These are phyloP conservation scores for Polyporus tsugae DNA, from an alignment of 1,284 basidiomycete genomes.

Conservation along the genomic window DNA sequence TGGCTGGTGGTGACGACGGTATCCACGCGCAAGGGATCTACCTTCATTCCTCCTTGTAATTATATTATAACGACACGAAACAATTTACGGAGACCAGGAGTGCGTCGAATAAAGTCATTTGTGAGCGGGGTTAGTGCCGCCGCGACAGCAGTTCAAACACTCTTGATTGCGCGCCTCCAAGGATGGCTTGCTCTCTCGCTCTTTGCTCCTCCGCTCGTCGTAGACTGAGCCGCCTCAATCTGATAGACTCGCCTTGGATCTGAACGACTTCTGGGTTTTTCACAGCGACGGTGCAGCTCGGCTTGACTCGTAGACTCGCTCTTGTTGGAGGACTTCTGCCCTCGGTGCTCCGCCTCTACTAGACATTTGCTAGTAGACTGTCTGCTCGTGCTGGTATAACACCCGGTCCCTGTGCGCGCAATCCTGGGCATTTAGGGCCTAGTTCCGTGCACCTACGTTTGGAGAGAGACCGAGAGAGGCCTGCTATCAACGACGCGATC, in stretches of 20 bases:
- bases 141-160: background rate
- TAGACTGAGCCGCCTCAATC: background rate
- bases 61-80: constrained; percentile 6
- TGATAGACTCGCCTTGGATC: background rate
- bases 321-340: background rate
- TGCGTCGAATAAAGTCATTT: background rate
- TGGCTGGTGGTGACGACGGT: constrained; percentile 10
- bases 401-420: background rate
- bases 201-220: background rate
- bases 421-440: background rate
- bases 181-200: background rate
- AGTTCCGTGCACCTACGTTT: background rate
- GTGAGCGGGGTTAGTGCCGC: too few species aligned
- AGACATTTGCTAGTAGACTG: background rate
- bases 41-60: constrained; percentile 12
- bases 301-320: background rate
- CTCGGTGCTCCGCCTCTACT: background rate
- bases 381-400: background rate
- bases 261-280: background rate
- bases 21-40: background rate
- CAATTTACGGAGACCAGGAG: background rate
- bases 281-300: background rate
- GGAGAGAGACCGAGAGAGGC: background rate
- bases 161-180: background rate
- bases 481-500: background rate